Evolutionary conservation across 257 asterid genomes (phyloP), one percentile per base, ranked within the genome.

Genomic region (Schizonepeta tenuifolia): DNA sequence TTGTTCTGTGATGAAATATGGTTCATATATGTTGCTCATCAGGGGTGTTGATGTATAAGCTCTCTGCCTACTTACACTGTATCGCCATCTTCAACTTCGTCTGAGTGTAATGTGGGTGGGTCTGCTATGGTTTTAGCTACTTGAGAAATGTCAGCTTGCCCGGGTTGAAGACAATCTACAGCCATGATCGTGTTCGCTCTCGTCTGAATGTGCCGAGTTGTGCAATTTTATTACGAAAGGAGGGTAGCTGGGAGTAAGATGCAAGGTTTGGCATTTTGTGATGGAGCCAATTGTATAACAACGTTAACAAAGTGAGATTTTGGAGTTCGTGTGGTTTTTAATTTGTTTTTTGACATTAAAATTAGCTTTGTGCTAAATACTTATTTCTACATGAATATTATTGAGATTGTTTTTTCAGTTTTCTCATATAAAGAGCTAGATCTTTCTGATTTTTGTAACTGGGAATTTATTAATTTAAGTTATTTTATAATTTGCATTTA

Each of bases 261-360:
- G 35, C 41, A 43, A 47, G 64, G 64, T 20, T 50, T 61, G 12
- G 63, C 63, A 68, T 69, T 72, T 64, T 38, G 65, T 40, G 66
- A 40, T 67, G 72, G 59, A 54, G 72, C 66, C 58, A 40, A 36
- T 64, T 64, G 21, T n/a, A 49, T 35, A 71, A 7, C 22, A 18
- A n/a, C 15, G 26, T 0, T 9, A 13, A 60, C 46, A 15, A 55
- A 73, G 57, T 35, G 54, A 72, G 31, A 57, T 24, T 74, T 24
- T 55, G 62, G 22, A 46, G 18, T 46, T 13, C 15, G 53, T 14
- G 22, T 56, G 12, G 12, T 56, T 15, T 13, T 44, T 21, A 66
- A 15, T 74, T 43, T 8, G 20, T 74, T 43, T 8, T 57, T 58
- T 55, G 44, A 46, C 49, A 56, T 44, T 43, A 59, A 26, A 56